Evolutionary conservation across 768 basidiomycete species (phyloP), one percentile per base, ranked within the genome.

Genomic region (Suillus ampliporus): DNA sequence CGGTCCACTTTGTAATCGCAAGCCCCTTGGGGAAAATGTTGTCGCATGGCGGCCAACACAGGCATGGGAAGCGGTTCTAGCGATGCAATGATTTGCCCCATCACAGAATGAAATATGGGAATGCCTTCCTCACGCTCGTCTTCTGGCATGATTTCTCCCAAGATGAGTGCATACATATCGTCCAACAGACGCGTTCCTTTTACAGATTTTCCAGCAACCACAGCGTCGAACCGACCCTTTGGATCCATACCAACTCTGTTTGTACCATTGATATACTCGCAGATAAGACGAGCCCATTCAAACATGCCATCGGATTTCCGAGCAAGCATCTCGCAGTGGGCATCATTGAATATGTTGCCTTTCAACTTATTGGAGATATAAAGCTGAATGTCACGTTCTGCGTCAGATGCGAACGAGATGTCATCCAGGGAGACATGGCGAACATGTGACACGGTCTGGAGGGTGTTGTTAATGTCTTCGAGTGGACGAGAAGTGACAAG

Each of bases 11-110:
- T 31, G 31, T 31, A 31, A 31, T 31, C 6, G 76, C 72, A 46
- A 79, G 26, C 51, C 68, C 47, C 67, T 69, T 17, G 31, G 31
- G n/a, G 43, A 44, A 44, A 44, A n/a, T 44, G 43, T 7, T n/a
- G 43, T 44, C 34, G 59, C 50, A 61, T 37, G 1, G 35, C 19
- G 14, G 26, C 8, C 26, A 64, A 37, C 23, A n/a, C 35, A 6
- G 31, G 15, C 21, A 40, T n/a, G 11, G 63, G 23, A 21, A 64
- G 48, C 3, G 63, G 63, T 38, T 64, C 63, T 1, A 19, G 35
- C 2, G 50, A 23, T 19, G 21, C 43, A 17, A 64, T 14, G 7
- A 64, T 9, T 17, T 37, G 34, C 28, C 61, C 47, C 48, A 61
- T 50, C 26, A 52, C 37, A 21, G 44, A 31, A 8, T 37, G 51